Conservation (phyloP, 179 eudicot genomes). For the Drosera spatulata region DNA sequence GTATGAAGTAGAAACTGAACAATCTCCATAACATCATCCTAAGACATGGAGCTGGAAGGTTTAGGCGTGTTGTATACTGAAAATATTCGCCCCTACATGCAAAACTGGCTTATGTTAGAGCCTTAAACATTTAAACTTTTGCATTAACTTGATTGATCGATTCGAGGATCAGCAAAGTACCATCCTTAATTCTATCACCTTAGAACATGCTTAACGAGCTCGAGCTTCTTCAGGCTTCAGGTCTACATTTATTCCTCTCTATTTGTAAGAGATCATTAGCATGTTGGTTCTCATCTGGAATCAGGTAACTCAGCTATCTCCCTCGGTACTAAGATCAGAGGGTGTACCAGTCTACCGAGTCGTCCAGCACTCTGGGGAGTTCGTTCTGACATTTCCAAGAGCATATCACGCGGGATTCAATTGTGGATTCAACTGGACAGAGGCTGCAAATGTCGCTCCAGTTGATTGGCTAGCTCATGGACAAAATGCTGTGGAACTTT, state of each 20-base stretch:
- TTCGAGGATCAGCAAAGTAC: no score
- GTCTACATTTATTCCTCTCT: not conserved
- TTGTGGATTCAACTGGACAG: conserved; percentile 63
- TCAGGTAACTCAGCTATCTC: conserved; percentile 59
- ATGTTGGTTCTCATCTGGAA: conserved; percentile 2
- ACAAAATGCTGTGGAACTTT: conserved; percentile 55
- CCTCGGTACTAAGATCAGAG: conserved; percentile 46
- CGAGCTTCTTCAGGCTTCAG: not conserved
- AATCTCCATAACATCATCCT: no score
- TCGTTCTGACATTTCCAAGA: conserved; percentile 58
- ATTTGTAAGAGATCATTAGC: not conserved
- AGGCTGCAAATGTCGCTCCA: conserved; percentile 69
- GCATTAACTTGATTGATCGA: no score
- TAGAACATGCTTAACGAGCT: no score
- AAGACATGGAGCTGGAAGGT: no score
- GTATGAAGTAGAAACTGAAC: not conserved
- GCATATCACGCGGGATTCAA: conserved; percentile 63
- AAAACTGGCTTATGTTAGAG: no score
- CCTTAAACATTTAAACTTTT: no score
- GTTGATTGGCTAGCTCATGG: conserved; percentile 60
- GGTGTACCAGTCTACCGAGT: conserved; percentile 47
- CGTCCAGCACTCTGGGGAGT: conserved; percentile 48
- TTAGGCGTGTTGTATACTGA: no score
- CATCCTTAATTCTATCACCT: no score
- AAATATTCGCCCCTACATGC: no score